Conservation (phyloP, 1,139 yeast species). For the Kazachstania sp. region DNA sequence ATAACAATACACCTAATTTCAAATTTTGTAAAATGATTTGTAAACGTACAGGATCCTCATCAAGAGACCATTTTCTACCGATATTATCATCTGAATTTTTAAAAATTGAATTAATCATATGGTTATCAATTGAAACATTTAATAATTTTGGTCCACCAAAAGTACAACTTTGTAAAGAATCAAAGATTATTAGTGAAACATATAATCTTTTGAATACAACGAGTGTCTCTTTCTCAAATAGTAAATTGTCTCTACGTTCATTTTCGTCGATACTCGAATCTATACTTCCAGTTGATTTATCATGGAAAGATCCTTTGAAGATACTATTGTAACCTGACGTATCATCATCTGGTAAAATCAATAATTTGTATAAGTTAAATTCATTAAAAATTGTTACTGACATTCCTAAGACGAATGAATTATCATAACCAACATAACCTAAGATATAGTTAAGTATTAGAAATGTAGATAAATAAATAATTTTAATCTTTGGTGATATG, state of each 20-base stretch:
- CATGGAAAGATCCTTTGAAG: not conserved
- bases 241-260: constrained; percentile 6
- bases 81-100: not conserved
- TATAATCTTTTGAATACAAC: constrained; percentile 44
- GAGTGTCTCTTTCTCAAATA: constrained; percentile 35
- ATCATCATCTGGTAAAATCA: constrained; percentile 29
- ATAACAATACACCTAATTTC: constrained; percentile 22
- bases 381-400: constrained; percentile 53
- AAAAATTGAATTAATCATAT: constrained; percentile 16
- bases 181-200: constrained; percentile 43
- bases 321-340: not conserved
- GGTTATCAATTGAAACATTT: constrained; percentile 23
- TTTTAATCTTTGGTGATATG: constrained; percentile 32
- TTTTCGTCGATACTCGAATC: constrained; percentile 5
- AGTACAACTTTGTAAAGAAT: constrained; percentile 46
- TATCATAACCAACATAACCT: constrained; percentile 49
- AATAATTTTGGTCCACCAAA: constrained; percentile 48
- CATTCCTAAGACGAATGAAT: constrained; percentile 46
- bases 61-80: constrained; percentile 24
- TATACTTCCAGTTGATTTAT: not conserved
- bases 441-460: constrained; percentile 48
- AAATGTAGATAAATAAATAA: constrained; percentile 41
- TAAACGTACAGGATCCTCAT: constrained; percentile 17
- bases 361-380: constrained; percentile 40
- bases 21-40: constrained; percentile 19